These are phyloP conservation scores for Plantago major DNA, from an alignment of 257 asterid genomes.

Conservation along the genomic window DNA sequence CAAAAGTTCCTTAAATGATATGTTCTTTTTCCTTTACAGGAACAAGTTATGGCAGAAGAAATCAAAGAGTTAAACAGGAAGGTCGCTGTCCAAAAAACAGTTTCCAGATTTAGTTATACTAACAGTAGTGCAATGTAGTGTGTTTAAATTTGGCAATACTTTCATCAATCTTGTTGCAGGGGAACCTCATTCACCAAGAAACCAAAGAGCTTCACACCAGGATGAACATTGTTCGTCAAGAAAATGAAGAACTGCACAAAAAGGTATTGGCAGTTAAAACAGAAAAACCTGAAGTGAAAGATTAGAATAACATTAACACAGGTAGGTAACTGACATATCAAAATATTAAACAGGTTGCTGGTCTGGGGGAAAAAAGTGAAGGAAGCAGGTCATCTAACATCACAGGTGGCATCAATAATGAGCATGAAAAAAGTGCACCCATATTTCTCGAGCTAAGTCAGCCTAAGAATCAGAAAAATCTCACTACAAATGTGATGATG, in stretches of 20 bases:
- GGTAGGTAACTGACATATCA: background rate
- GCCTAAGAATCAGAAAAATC: slow-evolving; percentile 19
- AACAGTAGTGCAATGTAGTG: background rate
- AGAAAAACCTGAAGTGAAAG: background rate
- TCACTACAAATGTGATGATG: slow-evolving; percentile 22
- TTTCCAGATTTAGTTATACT: slow-evolving; percentile 8
- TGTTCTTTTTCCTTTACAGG: slow-evolving; percentile 34
- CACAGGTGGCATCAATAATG: slow-evolving; percentile 17
- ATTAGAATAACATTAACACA: background rate
- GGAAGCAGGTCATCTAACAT: slow-evolving; percentile 22
- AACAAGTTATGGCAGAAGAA: slow-evolving; percentile 42
- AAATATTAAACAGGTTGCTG: slow-evolving; percentile 35
- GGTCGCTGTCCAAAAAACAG: slow-evolving; percentile 32
- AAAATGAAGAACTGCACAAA: slow-evolving; percentile 44
- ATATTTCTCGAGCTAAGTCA: slow-evolving; percentile 37
- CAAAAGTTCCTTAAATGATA: background rate
- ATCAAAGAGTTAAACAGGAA: slow-evolving; percentile 52
- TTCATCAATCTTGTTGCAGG: slow-evolving; percentile 39
- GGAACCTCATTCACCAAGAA: slow-evolving; percentile 46
- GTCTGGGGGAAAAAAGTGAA: slow-evolving; percentile 26
- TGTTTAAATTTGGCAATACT: slow-evolving; percentile 11
- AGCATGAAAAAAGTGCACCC: slow-evolving; percentile 16
- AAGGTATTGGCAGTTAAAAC: slow-evolving; percentile 34
- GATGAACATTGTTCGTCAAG: slow-evolving; percentile 38
- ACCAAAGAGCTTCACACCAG: slow-evolving; percentile 47